A percentile compares a stretch with the other conserved stretches of the same genome.
These are phyloP conservation scores for Olyra latifolia DNA, from an alignment of 176 grass and related monocot genomes.

Conservation along the genomic window DNA sequence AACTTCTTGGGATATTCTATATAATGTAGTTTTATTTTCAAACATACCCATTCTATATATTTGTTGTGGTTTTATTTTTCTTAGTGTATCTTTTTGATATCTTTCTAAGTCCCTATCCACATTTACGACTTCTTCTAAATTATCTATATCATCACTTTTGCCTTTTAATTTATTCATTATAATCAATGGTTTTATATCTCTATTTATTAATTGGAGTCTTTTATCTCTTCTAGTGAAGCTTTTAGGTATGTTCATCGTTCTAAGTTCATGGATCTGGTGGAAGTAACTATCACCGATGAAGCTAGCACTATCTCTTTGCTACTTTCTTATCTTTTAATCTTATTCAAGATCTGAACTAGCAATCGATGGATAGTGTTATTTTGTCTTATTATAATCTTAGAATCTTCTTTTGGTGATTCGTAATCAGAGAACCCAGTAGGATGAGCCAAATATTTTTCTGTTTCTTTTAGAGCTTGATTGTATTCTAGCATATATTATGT, in stretches of 20 bases:
- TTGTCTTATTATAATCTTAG: too few species aligned
- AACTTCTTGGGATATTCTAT: neutral
- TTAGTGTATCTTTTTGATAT: neutral
- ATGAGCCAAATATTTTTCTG: neutral
- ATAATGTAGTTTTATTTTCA: neutral
- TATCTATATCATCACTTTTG: neutral
- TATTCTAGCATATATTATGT: neutral
- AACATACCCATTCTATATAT: neutral
- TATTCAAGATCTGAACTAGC: neutral
- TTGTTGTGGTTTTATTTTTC: neutral
- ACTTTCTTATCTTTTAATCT: neutral
- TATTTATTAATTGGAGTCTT: neutral
- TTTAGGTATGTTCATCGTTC: neutral
- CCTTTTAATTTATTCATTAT: neutral
- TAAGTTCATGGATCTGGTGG: neutral
- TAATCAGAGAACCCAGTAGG: too few species aligned
- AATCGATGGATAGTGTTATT: neutral
- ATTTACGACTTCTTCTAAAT: neutral
- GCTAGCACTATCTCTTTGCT: neutral
- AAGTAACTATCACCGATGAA: neutral
- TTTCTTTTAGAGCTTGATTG: neutral
- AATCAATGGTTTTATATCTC: neutral
- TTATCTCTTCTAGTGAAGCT: neutral
- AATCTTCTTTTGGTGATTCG: too few species aligned
- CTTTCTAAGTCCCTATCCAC: neutral